phyloP scores from a whole-genome alignment of 2,329 filamentous ascomycete genomes.

The Ascochyta clinopodiicola region DNA sequence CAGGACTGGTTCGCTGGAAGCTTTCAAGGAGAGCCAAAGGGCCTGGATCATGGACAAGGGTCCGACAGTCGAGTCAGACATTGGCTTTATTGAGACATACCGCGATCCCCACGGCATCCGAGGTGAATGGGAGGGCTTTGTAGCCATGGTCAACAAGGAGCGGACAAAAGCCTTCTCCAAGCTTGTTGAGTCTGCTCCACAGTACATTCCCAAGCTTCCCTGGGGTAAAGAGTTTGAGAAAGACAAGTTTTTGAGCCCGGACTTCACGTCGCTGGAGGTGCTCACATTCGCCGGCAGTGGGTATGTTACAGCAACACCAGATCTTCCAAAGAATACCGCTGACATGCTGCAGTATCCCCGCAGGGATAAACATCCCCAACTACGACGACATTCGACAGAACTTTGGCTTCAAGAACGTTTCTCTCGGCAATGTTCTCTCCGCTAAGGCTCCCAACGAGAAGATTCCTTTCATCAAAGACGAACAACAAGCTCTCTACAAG shows the following conservation, averaged over 20 bases:
- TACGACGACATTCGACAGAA: constrained; percentile 72
- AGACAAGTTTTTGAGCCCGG: constrained; percentile 91
- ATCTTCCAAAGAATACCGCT: background rate
- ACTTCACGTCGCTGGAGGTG: constrained; percentile 95
- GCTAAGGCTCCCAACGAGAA: constrained; percentile 92
- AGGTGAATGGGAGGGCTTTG: constrained; percentile 62
- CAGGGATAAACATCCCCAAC: constrained; percentile 67
- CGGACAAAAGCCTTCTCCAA: constrained; percentile 86
- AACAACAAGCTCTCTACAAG: constrained; percentile 78
- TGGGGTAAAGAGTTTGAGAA: constrained; percentile 93
- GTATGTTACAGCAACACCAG: constrained; percentile 19
- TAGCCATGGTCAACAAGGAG: constrained; percentile 80
- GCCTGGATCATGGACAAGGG: constrained; percentile 62
- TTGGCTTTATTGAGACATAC: constrained; percentile 64
- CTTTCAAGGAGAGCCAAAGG: constrained; percentile 59
- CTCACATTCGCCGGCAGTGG: constrained; percentile 75
- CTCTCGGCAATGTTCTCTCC: constrained; percentile 87
- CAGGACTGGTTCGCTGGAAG: constrained; percentile 57
- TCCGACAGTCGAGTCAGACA: constrained; percentile 59
- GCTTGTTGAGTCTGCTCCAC: constrained; percentile 80
- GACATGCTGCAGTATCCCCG: constrained; percentile 56
- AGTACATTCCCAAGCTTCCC: constrained; percentile 85
- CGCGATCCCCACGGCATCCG: constrained; percentile 62
- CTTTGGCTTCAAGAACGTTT: constrained; percentile 91
- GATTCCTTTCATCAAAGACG: constrained; percentile 84